Evolutionary conservation across 257 asterid species (phyloP), one percentile per base, ranked within the genome.

Genomic region (Eustoma russellianum): DNA sequence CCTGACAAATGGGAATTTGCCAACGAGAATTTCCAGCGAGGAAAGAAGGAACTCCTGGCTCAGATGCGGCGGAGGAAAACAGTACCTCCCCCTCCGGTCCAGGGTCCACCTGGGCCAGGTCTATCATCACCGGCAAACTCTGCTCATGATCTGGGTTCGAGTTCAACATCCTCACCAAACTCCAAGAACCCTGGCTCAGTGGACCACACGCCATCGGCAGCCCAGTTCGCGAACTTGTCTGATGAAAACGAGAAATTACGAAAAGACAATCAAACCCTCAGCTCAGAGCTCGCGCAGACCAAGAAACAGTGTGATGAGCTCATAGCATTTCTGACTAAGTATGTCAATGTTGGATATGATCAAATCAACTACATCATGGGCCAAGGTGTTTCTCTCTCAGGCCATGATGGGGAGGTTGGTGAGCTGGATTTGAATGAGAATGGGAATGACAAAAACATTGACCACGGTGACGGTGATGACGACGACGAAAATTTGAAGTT

Each of bases 1-100:
- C 93, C 95, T 0, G 94, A 89, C 66, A 86, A 86, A 49, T 89
- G 97, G 97, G 97, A 89, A 64, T 89, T 89, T n/a, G 94, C 95
- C 38, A 89, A 86, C 49, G 94, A 86, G 14, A 61, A 75, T 62
- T 89, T 89, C 74, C 70, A 67, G 77, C 83, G 83, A 52, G 95
- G 81, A 16, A 71, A 79, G 4, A 76, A 71, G 19, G 90, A 81
- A 49, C 84, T 89, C 51, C 88, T 89, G 35, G 60, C 72, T 0
- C 72, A 66, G 12, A 89, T 89, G 48, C 82, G 80, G 7, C 95
- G 97, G 17, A 77, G 95, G 45, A 89, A 80, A 63, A 70, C 85
- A 0, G 55, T 57, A 24, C 55, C 70, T 0, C 9, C 73, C 0
- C 63, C 44, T 15, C 52, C 62, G 8, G 7, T 57, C 12, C 57